Evolutionary conservation across 352 stramenopile genomes (phyloP).

Genomic region (Globisporangium camurandrum): DNA sequence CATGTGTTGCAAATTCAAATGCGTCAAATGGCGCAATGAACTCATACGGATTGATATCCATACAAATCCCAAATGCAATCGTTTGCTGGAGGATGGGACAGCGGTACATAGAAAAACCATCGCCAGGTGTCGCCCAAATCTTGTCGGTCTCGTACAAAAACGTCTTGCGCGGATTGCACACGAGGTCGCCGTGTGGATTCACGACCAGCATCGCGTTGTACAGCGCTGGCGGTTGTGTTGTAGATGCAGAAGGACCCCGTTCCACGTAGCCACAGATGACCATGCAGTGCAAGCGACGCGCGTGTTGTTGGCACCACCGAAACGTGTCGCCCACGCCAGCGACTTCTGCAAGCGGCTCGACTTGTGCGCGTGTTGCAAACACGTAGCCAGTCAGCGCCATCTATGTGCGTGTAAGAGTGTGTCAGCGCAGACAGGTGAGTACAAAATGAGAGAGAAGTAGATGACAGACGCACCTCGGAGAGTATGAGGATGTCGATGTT

Average conservation of each 20-base stretch:
- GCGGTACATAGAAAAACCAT: constrained; percentile 56
- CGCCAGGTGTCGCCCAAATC: constrained; percentile 56
- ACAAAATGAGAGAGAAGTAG: too few species aligned
- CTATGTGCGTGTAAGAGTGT: constrained; percentile 17
- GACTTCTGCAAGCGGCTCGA: constrained; percentile 55
- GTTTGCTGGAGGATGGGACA: constrained; percentile 72
- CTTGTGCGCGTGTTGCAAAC: constrained; percentile 45
- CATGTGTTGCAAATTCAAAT: constrained; percentile 66
- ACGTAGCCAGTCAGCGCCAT: constrained; percentile 84
- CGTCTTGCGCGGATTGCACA: constrained; percentile 70
- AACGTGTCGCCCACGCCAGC: constrained; percentile 48
- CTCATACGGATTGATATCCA: constrained; percentile 87
- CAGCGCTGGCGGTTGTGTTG: constrained; percentile 12
- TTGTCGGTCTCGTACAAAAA: constrained; percentile 85
- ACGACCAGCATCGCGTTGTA: constrained; percentile 85
- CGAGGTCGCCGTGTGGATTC: constrained; percentile 53
- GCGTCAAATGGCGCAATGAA: constrained; percentile 57
- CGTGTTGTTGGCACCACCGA: constrained; percentile 58
- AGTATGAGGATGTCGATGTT: constrained; percentile 70
- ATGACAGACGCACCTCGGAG: constrained; percentile 55
- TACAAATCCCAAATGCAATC: constrained; percentile 84
- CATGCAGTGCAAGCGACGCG: constrained; percentile 48
- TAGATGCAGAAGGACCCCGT: constrained; percentile 14
- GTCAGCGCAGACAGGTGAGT: too few species aligned
- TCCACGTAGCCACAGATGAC: constrained; percentile 73